phyloP scores from a whole-genome alignment of 2,329 filamentous ascomycete genomes.

The Fusarium transvaalense region DNA sequence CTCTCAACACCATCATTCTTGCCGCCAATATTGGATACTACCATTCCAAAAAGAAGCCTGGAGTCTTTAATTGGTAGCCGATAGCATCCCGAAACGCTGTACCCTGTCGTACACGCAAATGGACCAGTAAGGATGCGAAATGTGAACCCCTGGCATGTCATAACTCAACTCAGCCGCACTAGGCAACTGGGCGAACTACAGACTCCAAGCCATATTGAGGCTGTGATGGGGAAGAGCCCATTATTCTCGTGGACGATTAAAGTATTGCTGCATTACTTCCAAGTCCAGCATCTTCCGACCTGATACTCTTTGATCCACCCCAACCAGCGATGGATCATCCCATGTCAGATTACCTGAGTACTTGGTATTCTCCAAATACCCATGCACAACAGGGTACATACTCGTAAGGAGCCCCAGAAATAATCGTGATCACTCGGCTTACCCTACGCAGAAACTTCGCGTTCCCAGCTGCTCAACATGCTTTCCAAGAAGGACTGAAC shows the following conservation, averaged over 20 bases:
- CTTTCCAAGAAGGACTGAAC: neutral
- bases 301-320: fast-evolving
- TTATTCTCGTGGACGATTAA: neutral
- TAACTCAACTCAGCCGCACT: neutral
- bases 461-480: neutral
- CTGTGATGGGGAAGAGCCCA: neutral
- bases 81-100: too few relatives aligned
- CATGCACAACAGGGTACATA: neutral
- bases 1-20: neutral
- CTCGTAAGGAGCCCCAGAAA: neutral
- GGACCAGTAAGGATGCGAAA: neutral
- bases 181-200: neutral
- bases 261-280: neutral
- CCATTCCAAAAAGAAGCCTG: too few relatives aligned
- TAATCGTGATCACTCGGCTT: neutral
- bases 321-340: neutral
- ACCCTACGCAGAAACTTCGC: neutral
- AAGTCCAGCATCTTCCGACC: neutral
- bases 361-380: neutral
- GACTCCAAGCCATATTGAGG: neutral
- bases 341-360: neutral
- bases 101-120: neutral
- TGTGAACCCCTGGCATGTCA: neutral
- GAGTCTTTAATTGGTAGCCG: too few relatives aligned
- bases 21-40: too few relatives aligned